Evolutionary conservation across 331 rosid species (phyloP).

Genomic region (Rosa hybrid): DNA sequence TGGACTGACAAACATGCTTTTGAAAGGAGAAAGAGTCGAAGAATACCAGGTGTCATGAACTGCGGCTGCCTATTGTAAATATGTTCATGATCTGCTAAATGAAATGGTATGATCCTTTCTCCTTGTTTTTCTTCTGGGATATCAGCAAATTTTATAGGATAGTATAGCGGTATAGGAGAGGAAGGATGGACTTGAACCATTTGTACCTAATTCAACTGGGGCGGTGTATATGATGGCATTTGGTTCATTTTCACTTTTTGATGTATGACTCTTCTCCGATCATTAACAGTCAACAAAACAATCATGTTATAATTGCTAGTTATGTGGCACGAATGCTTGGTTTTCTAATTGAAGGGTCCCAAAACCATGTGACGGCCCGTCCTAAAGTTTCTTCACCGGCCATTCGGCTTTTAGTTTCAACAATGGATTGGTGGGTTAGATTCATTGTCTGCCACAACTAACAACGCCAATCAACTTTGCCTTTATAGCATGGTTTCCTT

Average conservation of each 20-base stretch:
- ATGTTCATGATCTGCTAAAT: neutral
- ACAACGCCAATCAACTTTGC: constrained; percentile 22
- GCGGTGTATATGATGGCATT: neutral
- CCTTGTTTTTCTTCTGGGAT: neutral
- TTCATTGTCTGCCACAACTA: constrained; percentile 46
- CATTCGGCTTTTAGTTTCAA: constrained; percentile 18
- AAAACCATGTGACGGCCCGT: constrained; percentile 51
- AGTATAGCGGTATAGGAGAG: neutral
- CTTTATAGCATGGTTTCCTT: constrained; percentile 32
- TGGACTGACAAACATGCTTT: constrained; percentile 10
- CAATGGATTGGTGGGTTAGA: constrained; percentile 28
- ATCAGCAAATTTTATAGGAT: neutral
- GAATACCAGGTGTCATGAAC: neutral
- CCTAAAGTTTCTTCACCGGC: constrained; percentile 13
- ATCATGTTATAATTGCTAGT: neutral
- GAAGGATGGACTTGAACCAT: neutral
- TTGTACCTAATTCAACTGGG: neutral
- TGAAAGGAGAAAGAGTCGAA: neutral
- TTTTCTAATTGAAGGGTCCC: constrained; percentile 40
- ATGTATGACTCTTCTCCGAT: neutral
- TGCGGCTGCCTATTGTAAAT: neutral
- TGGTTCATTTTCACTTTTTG: neutral
- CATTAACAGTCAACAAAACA: neutral
- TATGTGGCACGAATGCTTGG: neutral
- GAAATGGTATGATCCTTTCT: neutral